Evolutionary conservation across 805 yeast species (phyloP), one percentile per base, ranked within the genome.

Genomic region (Candida orba): DNA sequence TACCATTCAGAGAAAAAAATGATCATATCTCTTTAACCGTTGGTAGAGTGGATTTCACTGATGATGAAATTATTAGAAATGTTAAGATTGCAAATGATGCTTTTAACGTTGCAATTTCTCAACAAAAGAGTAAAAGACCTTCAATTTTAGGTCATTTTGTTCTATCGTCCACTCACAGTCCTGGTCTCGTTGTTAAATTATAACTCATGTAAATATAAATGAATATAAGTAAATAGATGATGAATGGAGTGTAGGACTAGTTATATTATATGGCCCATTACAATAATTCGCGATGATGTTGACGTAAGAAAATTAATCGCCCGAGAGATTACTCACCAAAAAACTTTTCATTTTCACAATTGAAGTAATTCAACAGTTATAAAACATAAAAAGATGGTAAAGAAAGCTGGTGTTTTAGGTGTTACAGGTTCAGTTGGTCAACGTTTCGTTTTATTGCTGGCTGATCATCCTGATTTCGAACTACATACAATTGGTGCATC

Each of bases 341-440:
- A 35, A n/a, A 27, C 27, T 27, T 27, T 17, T 29, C 25, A 37
- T 8, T 10, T n/a, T n/a, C n/a, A n/a, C n/a, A n/a, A n/a, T n/a
- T n/a, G n/a, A n/a, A n/a, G n/a, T n/a, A n/a, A n/a, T n/a, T n/a
- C n/a, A n/a, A n/a, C n/a, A n/a, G n/a, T n/a, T 25, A 25, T 25
- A 4, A 25, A 25, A 25, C 13, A 9, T 6, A 15, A 32, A 32
- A 32, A 15, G 42, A 65, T 62, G 67, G 62, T 55, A 44, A 71
- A 68, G 60, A 60, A 67, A 44, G 76, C 75, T 53, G 99, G 99
- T 71, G 97, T 93, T 54, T 73, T 91, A 49, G 99, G 99, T 40
- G 98, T 98, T 52, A 91, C 99, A 12, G 99, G 99, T 42, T 81
- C 95, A 36, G 99, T 93, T 33, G 99, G 99, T 45, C 99, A 93